Conservation (phyloP, 441 rosid genomes). For the Metrosideros polymorpha region DNA sequence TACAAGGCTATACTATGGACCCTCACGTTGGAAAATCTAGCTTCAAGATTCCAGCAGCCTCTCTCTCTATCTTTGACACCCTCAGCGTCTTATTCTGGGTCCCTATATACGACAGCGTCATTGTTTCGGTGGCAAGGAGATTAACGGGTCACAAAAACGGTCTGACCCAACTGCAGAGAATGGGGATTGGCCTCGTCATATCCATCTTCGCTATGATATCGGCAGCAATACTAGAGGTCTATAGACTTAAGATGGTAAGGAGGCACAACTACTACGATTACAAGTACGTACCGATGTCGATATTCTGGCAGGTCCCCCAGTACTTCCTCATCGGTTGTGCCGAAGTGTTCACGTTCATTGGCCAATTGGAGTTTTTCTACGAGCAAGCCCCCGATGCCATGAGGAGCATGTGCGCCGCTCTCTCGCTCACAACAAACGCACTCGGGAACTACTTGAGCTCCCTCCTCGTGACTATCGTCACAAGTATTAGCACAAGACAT, state of each 20-base stretch:
- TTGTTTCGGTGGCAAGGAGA: constrained; percentile 2
- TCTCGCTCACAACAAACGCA: not conserved
- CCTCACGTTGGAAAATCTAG: not conserved
- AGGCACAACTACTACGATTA: not conserved
- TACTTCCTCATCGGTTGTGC: constrained; percentile 3
- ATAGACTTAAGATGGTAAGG: not conserved
- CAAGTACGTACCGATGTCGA: not conserved
- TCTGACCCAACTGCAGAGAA: constrained; percentile 4
- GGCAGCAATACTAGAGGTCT: not conserved
- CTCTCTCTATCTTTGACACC: not conserved
- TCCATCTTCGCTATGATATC: constrained; percentile 5
- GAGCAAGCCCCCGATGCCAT: constrained; percentile 7
- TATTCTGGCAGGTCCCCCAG: constrained; percentile 5
- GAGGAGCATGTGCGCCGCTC: not conserved
- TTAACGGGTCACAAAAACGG: not conserved
- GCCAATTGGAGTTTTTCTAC: constrained; percentile 1
- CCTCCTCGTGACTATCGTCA: constrained; percentile 1
- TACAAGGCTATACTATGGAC: not conserved
- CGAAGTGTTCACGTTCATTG: constrained; percentile 1
- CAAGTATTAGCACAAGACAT: not conserved
- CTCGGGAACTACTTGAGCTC: not conserved
- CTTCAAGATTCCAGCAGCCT: not conserved
- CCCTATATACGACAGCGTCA: not conserved
- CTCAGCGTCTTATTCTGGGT: constrained; percentile 10
- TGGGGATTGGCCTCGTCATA: constrained; percentile 1